These are phyloP conservation scores for Globisporangium acanthophoron DNA, from an alignment of 352 stramenopile genomes.

Conservation along the genomic window DNA sequence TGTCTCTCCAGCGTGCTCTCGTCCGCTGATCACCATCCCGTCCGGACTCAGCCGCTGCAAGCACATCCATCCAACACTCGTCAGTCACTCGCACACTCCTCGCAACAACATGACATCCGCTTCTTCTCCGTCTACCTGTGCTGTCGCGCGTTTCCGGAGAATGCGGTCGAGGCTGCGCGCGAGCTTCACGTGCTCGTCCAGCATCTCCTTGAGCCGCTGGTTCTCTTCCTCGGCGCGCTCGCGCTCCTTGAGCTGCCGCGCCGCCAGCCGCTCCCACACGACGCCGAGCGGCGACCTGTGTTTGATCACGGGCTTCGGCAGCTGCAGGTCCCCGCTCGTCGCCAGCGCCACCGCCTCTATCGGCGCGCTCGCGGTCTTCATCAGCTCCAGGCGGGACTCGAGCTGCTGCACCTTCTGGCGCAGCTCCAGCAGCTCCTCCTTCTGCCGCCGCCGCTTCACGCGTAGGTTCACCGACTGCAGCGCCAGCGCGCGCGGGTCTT, in stretches of 20 bases:
- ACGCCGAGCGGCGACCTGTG: constrained; percentile 10
- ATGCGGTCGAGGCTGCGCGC: constrained; percentile 13
- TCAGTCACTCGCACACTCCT: neutral
- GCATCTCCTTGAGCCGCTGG: constrained; percentile 12
- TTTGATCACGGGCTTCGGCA: neutral
- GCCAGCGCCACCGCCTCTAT: neutral
- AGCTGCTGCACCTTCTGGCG: constrained; percentile 14
- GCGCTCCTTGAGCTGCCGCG: constrained; percentile 11
- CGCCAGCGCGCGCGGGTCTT: constrained; percentile 5
- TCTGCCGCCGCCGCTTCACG: constrained; percentile 9
- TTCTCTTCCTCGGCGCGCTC: constrained; percentile 11
- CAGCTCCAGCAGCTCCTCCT: constrained; percentile 12
- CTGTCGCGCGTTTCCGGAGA: constrained; percentile 7
- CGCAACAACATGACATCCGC: too few relatives aligned
- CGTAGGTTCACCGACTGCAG: constrained; percentile 10
- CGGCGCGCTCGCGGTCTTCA: constrained; percentile 1
- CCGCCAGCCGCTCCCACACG: constrained; percentile 11
- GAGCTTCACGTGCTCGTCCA: constrained; percentile 17
- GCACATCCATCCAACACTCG: neutral
- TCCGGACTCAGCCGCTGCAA: constrained; percentile 7
- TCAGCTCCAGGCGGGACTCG: constrained; percentile 7
- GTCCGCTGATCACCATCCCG: constrained; percentile 10
- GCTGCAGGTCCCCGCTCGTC: neutral
- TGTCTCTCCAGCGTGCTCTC: neutral
- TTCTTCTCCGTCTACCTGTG: neutral